These are phyloP conservation scores for Clitoria ternatea DNA, from an alignment of 306 rosid genomes.

Conservation along the genomic window DNA sequence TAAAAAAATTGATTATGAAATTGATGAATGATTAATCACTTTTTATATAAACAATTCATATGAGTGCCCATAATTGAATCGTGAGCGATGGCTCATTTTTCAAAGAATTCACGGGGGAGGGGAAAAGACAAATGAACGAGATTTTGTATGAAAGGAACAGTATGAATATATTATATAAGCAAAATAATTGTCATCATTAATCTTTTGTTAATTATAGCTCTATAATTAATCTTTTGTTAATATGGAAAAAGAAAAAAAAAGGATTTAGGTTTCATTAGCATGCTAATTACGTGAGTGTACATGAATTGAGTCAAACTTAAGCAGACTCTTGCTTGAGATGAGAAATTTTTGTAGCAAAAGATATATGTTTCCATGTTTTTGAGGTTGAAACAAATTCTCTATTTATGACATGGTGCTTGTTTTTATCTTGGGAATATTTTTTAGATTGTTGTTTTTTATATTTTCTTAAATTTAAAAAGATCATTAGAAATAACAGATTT, in stretches of 20 bases:
- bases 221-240: background rate
- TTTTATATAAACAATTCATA: constrained; percentile 19
- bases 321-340: too few relatives aligned
- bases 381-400: too few relatives aligned
- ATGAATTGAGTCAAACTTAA: too few relatives aligned
- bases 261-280: background rate
- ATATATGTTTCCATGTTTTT: too few relatives aligned
- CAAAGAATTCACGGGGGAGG: constrained; percentile 8
- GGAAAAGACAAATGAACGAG: background rate
- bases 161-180: background rate
- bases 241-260: background rate
- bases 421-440: too few relatives aligned
- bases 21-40: constrained; percentile 20
- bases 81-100: constrained; percentile 18
- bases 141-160: background rate
- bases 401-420: too few relatives aligned
- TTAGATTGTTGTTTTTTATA: too few relatives aligned
- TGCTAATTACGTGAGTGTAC: too few relatives aligned
- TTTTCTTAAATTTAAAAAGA: too few relatives aligned
- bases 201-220: background rate
- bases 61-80: constrained; percentile 2
- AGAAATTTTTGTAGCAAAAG: too few relatives aligned
- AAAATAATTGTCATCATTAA: background rate
- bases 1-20: too few relatives aligned
- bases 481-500: too few relatives aligned